A percentile compares a stretch with the other conserved stretches of the same genome.
Evolutionary conservation across 1,284 basidiomycete genomes (phyloP).

Genomic region (Trichosporon inkin): DNA sequence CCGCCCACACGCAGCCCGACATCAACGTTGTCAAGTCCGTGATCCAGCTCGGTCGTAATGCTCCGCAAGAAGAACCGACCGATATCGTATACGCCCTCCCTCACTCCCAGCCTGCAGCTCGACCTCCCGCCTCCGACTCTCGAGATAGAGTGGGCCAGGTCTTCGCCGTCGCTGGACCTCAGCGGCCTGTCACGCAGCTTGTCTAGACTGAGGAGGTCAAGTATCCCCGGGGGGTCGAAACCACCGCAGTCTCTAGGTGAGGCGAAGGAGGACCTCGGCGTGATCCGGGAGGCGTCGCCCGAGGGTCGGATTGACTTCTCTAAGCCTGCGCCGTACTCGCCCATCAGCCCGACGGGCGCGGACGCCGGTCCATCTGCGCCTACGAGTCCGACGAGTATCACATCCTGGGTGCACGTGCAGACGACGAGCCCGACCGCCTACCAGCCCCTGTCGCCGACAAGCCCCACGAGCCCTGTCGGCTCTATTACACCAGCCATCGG

Average conservation of each 20-base stretch:
- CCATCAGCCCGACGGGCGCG: background rate
- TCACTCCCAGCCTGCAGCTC: background rate
- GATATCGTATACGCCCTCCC: background rate
- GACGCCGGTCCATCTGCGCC: background rate
- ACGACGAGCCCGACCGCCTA: background rate
- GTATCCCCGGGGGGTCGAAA: background rate
- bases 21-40: background rate
- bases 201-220: background rate
- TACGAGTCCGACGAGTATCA: background rate
- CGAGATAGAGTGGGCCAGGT: slow-evolving; percentile 3
- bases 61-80: slow-evolving; percentile 2
- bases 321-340: background rate
- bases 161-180: background rate
- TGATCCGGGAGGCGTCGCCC: background rate
- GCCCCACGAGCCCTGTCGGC: background rate
- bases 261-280: background rate
- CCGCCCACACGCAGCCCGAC: background rate
- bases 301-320: background rate
- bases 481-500: background rate
- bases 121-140: background rate
- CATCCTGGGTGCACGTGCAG: background rate
- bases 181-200: background rate
- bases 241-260: background rate
- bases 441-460: background rate
- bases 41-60: background rate